These are phyloP conservation scores for Neofusicoccum ribis DNA, from an alignment of 2,329 filamentous ascomycete species.

Conservation along the genomic window DNA sequence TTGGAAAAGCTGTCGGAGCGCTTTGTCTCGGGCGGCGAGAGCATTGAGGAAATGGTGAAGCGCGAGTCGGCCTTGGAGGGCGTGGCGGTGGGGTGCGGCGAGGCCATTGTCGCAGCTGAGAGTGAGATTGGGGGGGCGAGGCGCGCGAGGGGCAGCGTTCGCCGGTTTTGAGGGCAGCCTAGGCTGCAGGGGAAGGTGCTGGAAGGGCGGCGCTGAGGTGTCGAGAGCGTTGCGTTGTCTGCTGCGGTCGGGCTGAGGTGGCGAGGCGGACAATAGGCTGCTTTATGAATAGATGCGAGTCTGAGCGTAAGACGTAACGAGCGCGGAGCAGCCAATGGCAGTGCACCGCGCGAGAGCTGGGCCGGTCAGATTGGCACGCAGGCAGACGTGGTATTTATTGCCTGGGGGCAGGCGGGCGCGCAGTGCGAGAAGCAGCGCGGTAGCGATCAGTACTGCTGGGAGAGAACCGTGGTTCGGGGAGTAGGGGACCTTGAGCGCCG, in stretches of 20 bases:
- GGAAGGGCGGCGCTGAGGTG: constrained; percentile 17
- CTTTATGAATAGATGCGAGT: constrained; percentile 20
- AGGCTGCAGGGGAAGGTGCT: constrained; percentile 18
- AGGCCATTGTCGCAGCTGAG: constrained; percentile 14
- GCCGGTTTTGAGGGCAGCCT: constrained; percentile 12
- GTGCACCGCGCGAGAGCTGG: constrained; percentile 4
- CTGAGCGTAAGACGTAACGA: constrained; percentile 18
- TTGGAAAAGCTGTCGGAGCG: constrained; percentile 37
- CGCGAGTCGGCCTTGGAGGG: constrained; percentile 12
- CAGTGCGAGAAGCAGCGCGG: neutral
- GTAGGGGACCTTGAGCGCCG: neutral
- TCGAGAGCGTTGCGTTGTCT: constrained; percentile 19
- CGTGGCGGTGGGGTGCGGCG: neutral
- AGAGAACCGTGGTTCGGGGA: neutral
- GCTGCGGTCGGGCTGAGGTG: constrained; percentile 18
- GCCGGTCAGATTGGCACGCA: constrained; percentile 18
- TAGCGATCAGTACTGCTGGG: neutral
- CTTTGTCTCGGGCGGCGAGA: constrained; percentile 44
- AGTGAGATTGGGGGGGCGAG: constrained; percentile 2
- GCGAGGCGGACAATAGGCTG: constrained; percentile 20
- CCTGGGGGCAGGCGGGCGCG: neutral
- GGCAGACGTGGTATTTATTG: constrained; percentile 17
- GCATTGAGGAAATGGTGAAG: constrained; percentile 28
- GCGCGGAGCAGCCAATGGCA: constrained; percentile 19
- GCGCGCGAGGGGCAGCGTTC: neutral